Percentiles rank a stretch among this genome's conserved stretches.
Conservation (phyloP, 2,329 filamentous ascomycete genomes). For the Simplicillium aogashimaense region DNA sequence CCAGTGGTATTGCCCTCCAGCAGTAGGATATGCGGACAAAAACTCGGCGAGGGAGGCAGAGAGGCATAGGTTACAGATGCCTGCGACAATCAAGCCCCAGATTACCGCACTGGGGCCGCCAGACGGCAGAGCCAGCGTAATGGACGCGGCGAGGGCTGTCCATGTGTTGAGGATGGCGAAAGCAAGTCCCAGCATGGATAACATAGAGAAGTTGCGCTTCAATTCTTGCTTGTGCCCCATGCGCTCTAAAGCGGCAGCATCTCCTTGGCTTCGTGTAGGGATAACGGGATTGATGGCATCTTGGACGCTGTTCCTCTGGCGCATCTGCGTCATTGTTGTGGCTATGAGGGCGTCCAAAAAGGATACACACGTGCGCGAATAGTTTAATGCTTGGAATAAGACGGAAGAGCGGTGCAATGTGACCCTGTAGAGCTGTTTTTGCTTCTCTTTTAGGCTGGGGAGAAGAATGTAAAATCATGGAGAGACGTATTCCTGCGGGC, state of each 20-base stretch:
- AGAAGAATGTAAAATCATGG: no score
- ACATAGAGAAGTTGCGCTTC: constrained; percentile 37
- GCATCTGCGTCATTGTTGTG: background rate
- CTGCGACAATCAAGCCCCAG: constrained; percentile 56
- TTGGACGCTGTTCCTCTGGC: background rate
- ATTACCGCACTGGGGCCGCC: constrained; percentile 63
- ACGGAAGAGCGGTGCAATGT: no score
- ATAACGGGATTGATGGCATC: background rate
- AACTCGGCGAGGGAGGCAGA: constrained; percentile 64
- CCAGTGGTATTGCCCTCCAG: constrained; percentile 62
- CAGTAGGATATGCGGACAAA: constrained; percentile 51
- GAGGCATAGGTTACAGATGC: constrained; percentile 60
- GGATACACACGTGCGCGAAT: no score
- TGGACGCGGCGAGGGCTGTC: constrained; percentile 37
- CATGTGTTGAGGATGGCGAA: constrained; percentile 41
- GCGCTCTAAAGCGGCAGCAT: constrained; percentile 29
- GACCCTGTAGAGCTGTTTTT: no score
- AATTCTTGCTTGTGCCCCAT: constrained; percentile 39
- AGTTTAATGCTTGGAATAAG: no score
- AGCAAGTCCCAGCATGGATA: constrained; percentile 36
- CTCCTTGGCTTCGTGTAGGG: constrained; percentile 10
- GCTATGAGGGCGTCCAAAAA: background rate
- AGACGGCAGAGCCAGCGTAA: constrained; percentile 47
- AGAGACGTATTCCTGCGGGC: no score
- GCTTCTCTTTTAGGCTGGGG: no score